Percentiles rank a stretch among this genome's conserved stretches.
phyloP scores from a whole-genome alignment of 169 alveolate species.

The Cryptosporidium ubiquitum region DNA sequence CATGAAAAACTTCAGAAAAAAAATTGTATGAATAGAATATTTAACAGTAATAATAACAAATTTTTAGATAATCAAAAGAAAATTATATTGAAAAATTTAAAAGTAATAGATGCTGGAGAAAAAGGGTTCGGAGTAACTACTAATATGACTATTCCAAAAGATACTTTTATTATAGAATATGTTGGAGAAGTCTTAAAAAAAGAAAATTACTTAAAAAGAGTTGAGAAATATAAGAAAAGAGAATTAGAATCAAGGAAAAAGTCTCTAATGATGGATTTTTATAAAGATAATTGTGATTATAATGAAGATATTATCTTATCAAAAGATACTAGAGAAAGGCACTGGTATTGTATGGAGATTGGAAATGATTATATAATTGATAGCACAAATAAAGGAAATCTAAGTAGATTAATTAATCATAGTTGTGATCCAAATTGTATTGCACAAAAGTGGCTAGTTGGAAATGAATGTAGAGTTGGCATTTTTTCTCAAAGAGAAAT shows the following conservation, averaged over 20 bases:
- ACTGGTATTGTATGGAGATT: slow-evolving; percentile 89
- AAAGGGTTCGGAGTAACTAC: slow-evolving; percentile 85
- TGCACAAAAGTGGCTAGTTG: slow-evolving; percentile 93
- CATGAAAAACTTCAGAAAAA: slow-evolving; percentile 69
- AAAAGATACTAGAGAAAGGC: slow-evolving; percentile 60
- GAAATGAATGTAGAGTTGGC: slow-evolving; percentile 95
- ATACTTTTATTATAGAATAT: slow-evolving; percentile 85
- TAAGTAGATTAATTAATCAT: slow-evolving; percentile 96
- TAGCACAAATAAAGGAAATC: slow-evolving; percentile 94
- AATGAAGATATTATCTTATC: slow-evolving; percentile 41
- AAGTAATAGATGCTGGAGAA: slow-evolving; percentile 77
- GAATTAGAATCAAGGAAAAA: slow-evolving; percentile 77
- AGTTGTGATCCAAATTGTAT: slow-evolving; percentile 98
- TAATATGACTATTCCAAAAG: slow-evolving; percentile 78
- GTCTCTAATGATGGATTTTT: background rate
- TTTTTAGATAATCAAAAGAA: slow-evolving; percentile 45
- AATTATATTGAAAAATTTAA: slow-evolving; percentile 23
- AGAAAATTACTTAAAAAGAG: slow-evolving; percentile 79
- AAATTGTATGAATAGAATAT: slow-evolving; percentile 77
- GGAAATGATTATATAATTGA: slow-evolving; percentile 92
- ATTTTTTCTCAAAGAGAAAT: slow-evolving; percentile 94
- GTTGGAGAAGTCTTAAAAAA: slow-evolving; percentile 86
- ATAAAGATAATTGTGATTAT: background rate
- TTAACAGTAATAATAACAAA: slow-evolving; percentile 55
- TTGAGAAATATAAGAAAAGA: slow-evolving; percentile 79